Conservation (phyloP, 352 stramenopile species). For the Phytopythium helicoides region DNA sequence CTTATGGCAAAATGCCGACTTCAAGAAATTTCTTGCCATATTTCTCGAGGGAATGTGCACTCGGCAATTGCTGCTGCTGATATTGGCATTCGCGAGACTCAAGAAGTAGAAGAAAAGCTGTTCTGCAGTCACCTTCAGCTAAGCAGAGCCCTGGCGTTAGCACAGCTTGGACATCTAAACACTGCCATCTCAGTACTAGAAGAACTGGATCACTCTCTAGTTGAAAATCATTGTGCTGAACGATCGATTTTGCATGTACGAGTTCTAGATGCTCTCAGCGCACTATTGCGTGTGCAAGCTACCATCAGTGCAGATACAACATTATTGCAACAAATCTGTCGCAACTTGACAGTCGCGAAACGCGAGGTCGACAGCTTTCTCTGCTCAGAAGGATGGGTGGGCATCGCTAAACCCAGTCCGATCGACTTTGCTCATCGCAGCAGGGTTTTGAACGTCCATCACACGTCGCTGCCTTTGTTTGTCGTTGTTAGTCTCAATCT, state of each 20-base stretch:
- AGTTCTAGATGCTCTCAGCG: conserved; percentile 35
- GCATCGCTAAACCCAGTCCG: conserved; percentile 11
- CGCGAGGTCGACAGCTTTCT: conserved; percentile 40
- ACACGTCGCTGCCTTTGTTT: conserved; percentile 42
- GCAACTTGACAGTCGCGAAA: conserved; percentile 37
- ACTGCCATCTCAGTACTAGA: conserved; percentile 23
- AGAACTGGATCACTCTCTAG: not conserved
- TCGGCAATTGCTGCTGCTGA: conserved; percentile 23
- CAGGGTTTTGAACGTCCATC: conserved; percentile 55
- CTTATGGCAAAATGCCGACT: conserved; percentile 36
- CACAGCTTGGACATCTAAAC: conserved; percentile 37
- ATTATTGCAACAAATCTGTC: conserved; percentile 12
- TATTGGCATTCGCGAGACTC: conserved; percentile 36
- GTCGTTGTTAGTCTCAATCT: conserved; percentile 54
- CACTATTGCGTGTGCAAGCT: conserved; percentile 32
- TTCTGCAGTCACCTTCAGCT: conserved; percentile 41
- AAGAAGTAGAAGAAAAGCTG: conserved; percentile 31
- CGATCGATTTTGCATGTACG: conserved; percentile 32
- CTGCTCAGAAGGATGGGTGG: conserved; percentile 60
- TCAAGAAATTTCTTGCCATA: conserved; percentile 34
- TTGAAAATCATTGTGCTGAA: conserved; percentile 16
- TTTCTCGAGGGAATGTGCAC: conserved; percentile 28
- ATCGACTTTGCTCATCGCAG: not conserved
- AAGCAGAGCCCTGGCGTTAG: conserved; percentile 29
- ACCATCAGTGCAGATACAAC: conserved; percentile 10